A percentile compares a stretch with the other conserved stretches of the same genome.
Evolutionary conservation across 768 basidiomycete species (phyloP).

Genomic region (Suillus sp.): DNA sequence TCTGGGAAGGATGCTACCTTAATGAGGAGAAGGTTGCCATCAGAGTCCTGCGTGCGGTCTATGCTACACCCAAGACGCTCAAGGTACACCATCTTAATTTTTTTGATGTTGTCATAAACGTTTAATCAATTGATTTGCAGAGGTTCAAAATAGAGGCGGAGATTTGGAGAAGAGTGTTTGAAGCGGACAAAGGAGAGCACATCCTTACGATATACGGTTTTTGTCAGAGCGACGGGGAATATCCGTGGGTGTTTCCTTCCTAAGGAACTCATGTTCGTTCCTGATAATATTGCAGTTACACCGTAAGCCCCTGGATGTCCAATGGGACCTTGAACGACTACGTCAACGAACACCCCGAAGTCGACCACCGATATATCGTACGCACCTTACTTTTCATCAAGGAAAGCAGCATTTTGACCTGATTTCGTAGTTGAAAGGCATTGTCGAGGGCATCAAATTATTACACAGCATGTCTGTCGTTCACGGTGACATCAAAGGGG

Average conservation of each 20-base stretch:
- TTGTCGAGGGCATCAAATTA: conserved; percentile 48
- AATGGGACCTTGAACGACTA: conserved; percentile 54
- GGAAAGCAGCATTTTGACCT: background rate
- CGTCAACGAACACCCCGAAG: conserved; percentile 41
- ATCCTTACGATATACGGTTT: conserved; percentile 62
- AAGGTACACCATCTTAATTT: conserved; percentile 30
- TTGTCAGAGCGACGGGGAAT: conserved; percentile 55
- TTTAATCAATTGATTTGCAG: conserved; percentile 27
- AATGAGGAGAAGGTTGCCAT: conserved; percentile 57
- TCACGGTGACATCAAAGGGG: conserved; percentile 58
- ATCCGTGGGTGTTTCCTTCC: conserved; percentile 42
- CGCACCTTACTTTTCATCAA: background rate
- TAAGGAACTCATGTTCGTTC: background rate
- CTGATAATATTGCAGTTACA: conserved; percentile 42
- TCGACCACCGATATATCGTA: conserved; percentile 49
- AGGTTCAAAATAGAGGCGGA: conserved; percentile 54
- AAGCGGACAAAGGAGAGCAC: conserved; percentile 49
- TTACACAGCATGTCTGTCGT: conserved; percentile 58
- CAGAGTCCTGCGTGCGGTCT: conserved; percentile 54
- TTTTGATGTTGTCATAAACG: background rate
- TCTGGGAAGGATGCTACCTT: conserved; percentile 57
- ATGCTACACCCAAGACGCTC: conserved; percentile 47
- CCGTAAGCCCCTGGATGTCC: conserved; percentile 59
- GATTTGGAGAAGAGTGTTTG: conserved; percentile 59
- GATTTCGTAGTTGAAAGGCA: conserved; percentile 43